Conservation (phyloP, 169 alveolate species). For the Plasmodium fragile region DNA sequence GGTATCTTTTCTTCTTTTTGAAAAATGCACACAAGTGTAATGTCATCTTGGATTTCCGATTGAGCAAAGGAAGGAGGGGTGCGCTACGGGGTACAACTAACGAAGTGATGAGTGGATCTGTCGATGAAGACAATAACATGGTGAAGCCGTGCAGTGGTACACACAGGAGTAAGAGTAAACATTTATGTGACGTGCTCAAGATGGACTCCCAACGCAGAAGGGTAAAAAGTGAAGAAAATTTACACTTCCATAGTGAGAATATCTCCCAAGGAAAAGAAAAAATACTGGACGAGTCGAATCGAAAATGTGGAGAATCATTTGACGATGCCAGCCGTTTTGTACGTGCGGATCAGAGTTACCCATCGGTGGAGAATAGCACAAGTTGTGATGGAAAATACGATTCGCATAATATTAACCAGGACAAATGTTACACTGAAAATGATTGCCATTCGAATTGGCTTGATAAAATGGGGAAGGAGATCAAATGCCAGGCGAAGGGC, state of each 20-base stretch:
- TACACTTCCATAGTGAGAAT: not conserved
- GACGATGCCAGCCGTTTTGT: not conserved
- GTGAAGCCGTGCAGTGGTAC: not conserved
- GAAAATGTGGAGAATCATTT: not conserved
- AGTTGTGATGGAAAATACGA: not conserved
- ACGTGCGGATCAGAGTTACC: not conserved
- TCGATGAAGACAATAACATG: not conserved
- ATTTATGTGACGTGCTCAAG: not conserved
- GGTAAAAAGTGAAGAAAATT: not conserved
- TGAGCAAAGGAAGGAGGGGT: not conserved
- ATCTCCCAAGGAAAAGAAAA: not conserved
- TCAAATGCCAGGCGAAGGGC: not conserved
- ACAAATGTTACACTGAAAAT: not conserved
- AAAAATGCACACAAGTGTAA: conserved; percentile 69
- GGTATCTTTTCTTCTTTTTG: conserved; percentile 56
- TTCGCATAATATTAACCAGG: not conserved
- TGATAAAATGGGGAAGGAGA: not conserved
- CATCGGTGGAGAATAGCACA: not conserved
- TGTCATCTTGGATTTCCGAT: conserved; percentile 13
- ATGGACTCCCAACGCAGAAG: not conserved
- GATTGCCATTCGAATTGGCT: not conserved
- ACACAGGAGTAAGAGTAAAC: not conserved
- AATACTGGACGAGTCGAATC: not conserved
- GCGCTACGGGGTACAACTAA: not conserved
- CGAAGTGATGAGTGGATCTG: not conserved